Evolutionary conservation across 2,329 filamentous ascomycete species (phyloP), one percentile per base, ranked within the genome.

Genomic region (Trichophyton rubrum): DNA sequence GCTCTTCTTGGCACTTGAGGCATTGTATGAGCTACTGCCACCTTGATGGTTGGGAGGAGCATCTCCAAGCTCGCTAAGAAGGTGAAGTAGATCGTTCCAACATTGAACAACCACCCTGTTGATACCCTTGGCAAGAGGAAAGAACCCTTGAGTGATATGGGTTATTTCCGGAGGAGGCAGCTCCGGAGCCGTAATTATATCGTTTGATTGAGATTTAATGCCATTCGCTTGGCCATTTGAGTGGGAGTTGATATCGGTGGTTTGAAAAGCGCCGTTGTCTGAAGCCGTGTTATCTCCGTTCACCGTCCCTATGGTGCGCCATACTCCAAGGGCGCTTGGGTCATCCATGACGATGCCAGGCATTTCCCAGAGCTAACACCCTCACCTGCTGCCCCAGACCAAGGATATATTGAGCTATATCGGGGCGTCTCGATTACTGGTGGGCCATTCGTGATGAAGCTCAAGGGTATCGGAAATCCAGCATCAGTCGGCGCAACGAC

Each of bases 21-120:
- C 84, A 11, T 69, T 64, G 5, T 71, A 71, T 60, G 74, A 73
- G 58, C 74, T 75, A 9, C 71, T 72, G 0, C 56, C 35, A 8
- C 15, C 9, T 77, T 79, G 74, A 41, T 77, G 71, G 1, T 83
- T 80, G 17, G 86, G 68, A 27, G 86, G 83, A 69, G 89, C 83
- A 61, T 85, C 82, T 33, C 87, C 84, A 73, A 96, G 76, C 62
- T 86, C 82, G 41, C 80, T 76, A 49, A 96, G 80, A 63, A 87
- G 80, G 7, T 88, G 85, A 56, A 83, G 80, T 35, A 97, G 78
- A 60, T 86, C 83, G 70, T 89, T 89, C 73, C 91, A 91, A 56
- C 88, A 90, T 68, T 86, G 84, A 73, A 96, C 90, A 38, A 89
- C 86, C 41, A 93, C 81, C 66, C 93, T 85, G 64, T 84, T 82